Base-by-base conservation (phyloP, 345 rosid species). In the Lepidium sativum region DNA sequence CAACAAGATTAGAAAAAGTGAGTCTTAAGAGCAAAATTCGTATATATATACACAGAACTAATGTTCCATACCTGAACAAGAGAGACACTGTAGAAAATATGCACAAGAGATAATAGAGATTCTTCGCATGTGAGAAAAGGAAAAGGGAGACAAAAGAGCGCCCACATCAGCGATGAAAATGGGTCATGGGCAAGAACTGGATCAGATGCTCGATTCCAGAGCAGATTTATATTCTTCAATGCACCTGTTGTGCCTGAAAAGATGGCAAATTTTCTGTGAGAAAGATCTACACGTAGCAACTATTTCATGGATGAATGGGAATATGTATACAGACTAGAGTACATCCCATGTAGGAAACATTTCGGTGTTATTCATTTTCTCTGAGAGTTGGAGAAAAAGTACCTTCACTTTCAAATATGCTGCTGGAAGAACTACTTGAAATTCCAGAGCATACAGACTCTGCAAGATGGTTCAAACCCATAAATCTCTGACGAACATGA, bases 131-230 rank as follows among this genome's bases (percentile, higher is more conserved):
- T 80, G 47, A 94, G 48, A 75, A 90, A 87, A 60, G 95, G 97
- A 66, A 48, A 72, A 29, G 99, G 99, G 72, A 90, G 99, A 75
- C 95, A 94, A 77, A 81, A 94, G 63, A 94, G 78, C 78, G 82
- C 76, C 97, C 97, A 94, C 91, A 90, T 90, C 76, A 94, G 81
- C 18, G 99, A 86, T 72, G 99, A 90, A 77, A 94, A 94, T 59
- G 97, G 89, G 75, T 94, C 99, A 74, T 68, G 92, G 38, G 81
- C 79, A 65, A 94, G 90, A 76, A 87, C 75, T 17, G 99, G 95
- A 74, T 83, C 94, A 70, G 92, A 78, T 65, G 87, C 84, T 69
- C 82, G 85, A 57, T 73, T 84, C 95, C 92, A 84, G 40, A 94
- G 84, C 61, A 80, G 85, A 45, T 81, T 83, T 56, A 63, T 67